phyloP scores from a whole-genome alignment of 2,329 filamentous ascomycete species.

The Pyrenochaeta sp. region DNA sequence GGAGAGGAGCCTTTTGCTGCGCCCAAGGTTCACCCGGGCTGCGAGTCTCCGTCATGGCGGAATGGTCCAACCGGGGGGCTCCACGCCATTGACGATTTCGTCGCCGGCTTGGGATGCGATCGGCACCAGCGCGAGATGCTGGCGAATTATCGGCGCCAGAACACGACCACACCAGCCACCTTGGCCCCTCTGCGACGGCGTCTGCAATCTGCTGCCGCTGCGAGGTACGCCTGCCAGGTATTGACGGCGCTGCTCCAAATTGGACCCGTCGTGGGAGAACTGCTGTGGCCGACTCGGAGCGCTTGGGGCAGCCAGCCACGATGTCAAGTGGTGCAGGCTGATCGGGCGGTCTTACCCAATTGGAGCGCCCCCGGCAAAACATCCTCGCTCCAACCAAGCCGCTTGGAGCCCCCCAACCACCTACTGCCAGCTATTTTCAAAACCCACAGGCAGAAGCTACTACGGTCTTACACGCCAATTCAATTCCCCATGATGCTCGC shows the following conservation, averaged over 20 bases:
- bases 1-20: background rate
- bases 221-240: background rate
- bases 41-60: background rate
- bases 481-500: slow-evolving; percentile 29
- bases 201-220: slow-evolving; percentile 5
- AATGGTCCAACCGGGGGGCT: background rate
- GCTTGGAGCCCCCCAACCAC: slow-evolving; percentile 3
- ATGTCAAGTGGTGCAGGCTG: background rate
- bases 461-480: slow-evolving; percentile 9
- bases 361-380: background rate
- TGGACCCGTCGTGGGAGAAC: background rate
- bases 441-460: slow-evolving; percentile 1
- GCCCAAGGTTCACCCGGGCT: background rate
- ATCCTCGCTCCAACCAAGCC: background rate
- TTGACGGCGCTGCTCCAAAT: background rate
- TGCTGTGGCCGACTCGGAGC: slow-evolving; percentile 1
- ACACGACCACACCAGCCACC: background rate
- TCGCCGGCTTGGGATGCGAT: slow-evolving; percentile 17
- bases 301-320: slow-evolving; percentile 1
- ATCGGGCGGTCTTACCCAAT: background rate
- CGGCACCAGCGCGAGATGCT: slow-evolving; percentile 8
- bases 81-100: slow-evolving; percentile 15
- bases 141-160: slow-evolving; percentile 6
- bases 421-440: slow-evolving; percentile 4
- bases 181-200: background rate